phyloP scores from a whole-genome alignment of 2,329 filamentous ascomycete genomes.

The Byssoonygena ceratinophila region DNA sequence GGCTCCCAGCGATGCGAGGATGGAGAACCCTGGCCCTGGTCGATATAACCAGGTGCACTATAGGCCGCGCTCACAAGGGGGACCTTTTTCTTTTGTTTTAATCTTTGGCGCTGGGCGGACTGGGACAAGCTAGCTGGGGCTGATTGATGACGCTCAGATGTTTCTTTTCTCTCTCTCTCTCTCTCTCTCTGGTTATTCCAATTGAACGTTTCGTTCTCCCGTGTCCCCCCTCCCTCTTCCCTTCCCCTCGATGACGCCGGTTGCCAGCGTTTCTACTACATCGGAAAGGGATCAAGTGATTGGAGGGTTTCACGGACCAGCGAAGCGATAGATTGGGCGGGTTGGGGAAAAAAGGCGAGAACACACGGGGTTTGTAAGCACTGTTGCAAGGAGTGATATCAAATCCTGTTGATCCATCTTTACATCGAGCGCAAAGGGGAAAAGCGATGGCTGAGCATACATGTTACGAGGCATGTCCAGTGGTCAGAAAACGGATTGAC shows the following conservation, averaged over 20 bases:
- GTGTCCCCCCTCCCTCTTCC: neutral
- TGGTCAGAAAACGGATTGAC: no score
- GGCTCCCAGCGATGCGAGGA: neutral
- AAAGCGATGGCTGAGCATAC: neutral
- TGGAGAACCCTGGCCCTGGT: constrained; percentile 5
- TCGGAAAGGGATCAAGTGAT: neutral
- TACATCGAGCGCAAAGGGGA: neutral
- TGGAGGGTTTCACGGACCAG: neutral
- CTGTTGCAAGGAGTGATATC: constrained; percentile 1
- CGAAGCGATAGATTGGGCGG: neutral
- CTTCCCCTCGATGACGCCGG: neutral
- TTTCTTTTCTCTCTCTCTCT: neutral
- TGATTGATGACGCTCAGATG: constrained; percentile 2
- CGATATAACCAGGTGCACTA: neutral
- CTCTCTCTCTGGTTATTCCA: neutral
- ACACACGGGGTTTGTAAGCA: constrained; percentile 1
- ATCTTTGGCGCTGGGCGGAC: neutral
- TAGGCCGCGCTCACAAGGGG: neutral
- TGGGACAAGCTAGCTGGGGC: no score
- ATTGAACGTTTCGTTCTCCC: neutral
- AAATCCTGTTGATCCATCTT: neutral
- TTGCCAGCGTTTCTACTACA: neutral
- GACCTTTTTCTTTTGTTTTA: no score
- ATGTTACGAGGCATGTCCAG: neutral
- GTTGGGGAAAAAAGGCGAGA: no score